Evolutionary conservation across 2,329 filamentous ascomycete species (phyloP), one percentile per base, ranked within the genome.

Genomic region (Aphanocladium album): DNA sequence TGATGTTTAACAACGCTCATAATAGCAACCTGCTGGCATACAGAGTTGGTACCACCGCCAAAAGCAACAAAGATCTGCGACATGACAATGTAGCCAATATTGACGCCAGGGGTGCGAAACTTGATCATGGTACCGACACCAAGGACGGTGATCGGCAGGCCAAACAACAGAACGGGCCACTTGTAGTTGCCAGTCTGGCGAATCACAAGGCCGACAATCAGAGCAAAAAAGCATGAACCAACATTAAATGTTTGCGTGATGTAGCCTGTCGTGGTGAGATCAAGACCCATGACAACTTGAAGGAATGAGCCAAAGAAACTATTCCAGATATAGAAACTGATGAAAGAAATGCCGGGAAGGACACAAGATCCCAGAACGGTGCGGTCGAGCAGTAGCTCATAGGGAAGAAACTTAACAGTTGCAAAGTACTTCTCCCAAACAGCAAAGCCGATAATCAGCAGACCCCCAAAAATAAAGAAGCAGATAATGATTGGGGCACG

Each of bases 41-140:
- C 82, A 61, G 83, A 80, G 8, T 86, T 74, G 16, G 81, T 77
- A 16, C 83, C 84, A 5, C 83, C 83, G 5, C 80, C 82, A 41
- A 84, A 77, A 9, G 84, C 81, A 62, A 88, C 80, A 62, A 87
- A 78, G 53, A 87, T 78, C 68, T 88, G 83, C 50, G 81, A 83
- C 71, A 84, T 80, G 68, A 87, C 70, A 19, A 87, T 75, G 68
- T 82, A 82, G 5, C 79, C 74, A 23, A 84, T 74, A 27, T 78
- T 76, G 51, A 74, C 75, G 46, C 79, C 74, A 49, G 82, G 79
- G 61, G 78, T 76, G 23, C 84, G 82, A 72, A 82, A 85, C 35
- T 82, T 69, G 62, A 86, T 79, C 82, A 87, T 85, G 25, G 79
- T 65, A 4, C 81, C 66, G 1, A 82, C 82, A 16, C 74, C 66